These are phyloP conservation scores for Taphrina populina DNA, from an alignment of 1,139 yeast species.

Conservation along the genomic window DNA sequence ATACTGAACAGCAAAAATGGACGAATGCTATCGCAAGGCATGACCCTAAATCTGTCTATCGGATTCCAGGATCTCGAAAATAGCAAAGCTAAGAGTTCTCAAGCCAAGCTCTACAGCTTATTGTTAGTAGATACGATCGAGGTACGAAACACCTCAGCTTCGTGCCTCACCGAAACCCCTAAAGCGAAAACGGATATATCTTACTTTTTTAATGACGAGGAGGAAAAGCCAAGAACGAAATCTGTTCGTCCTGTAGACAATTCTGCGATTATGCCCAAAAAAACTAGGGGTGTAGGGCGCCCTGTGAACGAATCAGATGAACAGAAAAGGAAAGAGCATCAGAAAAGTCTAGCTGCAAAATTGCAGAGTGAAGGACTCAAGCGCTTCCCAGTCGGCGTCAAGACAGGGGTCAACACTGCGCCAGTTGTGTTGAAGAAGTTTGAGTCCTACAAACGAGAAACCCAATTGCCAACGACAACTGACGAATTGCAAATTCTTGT, in stretches of 20 bases:
- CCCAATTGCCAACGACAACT: conserved; percentile 81
- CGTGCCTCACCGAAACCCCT: conserved; percentile 72
- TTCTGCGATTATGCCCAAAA: conserved; percentile 56
- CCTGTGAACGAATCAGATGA: conserved; percentile 73
- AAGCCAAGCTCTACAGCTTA: conserved; percentile 61
- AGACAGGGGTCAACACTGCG: conserved; percentile 65
- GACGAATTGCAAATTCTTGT: conserved; percentile 83
- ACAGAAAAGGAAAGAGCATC: conserved; percentile 77
- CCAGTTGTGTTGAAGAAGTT: conserved; percentile 82
- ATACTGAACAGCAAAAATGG: conserved; percentile 73
- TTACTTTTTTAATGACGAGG: conserved; percentile 64
- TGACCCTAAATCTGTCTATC: conserved; percentile 70
- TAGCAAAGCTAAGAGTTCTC: conserved; percentile 51
- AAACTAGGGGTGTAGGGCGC: conserved; percentile 72
- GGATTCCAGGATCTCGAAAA: conserved; percentile 66
- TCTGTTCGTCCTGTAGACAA: conserved; percentile 44
- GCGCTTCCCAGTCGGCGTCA: conserved; percentile 42
- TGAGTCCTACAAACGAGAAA: conserved; percentile 89
- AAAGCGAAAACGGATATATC: conserved; percentile 74
- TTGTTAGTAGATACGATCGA: conserved; percentile 80
- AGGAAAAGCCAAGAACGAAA: conserved; percentile 43
- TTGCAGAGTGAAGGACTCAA: conserved; percentile 38
- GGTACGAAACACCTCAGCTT: conserved; percentile 56
- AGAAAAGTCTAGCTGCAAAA: conserved; percentile 52
- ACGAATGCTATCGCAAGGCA: conserved; percentile 65